Percentiles rank a stretch among this genome's conserved stretches.
These are phyloP conservation scores for Anaeromyces robustus DNA, from an alignment of 192 early-diverging fungal genomes.

Conservation along the genomic window DNA sequence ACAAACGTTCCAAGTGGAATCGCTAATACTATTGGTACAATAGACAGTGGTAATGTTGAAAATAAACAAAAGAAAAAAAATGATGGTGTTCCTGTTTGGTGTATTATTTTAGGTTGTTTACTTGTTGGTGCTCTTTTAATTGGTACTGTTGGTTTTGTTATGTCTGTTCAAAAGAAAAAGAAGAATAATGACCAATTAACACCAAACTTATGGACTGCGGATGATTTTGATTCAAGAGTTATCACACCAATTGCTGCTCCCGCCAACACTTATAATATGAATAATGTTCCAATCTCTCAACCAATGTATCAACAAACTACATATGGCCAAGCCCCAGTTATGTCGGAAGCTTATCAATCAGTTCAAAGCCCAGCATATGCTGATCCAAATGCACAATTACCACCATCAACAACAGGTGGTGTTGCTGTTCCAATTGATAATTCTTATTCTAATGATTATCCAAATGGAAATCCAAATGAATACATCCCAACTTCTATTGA, in stretches of 20 bases:
- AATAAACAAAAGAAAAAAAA: neutral
- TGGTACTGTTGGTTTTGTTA: neutral
- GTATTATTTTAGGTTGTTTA: neutral
- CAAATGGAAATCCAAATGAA: neutral
- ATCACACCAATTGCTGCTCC: neutral
- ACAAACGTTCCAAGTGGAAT: neutral
- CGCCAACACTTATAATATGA: neutral
- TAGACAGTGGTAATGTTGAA: neutral
- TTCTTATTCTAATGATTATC: neutral
- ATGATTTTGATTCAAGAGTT: neutral
- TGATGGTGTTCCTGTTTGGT: neutral
- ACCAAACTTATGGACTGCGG: neutral
- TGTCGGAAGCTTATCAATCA: neutral
- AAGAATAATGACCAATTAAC: neutral
- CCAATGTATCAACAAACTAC: neutral
- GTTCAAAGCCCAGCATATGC: neutral
- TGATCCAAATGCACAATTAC: neutral
- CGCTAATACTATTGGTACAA: neutral
- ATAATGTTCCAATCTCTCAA: neutral
- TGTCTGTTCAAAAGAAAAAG: neutral
- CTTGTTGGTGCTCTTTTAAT: neutral
- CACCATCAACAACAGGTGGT: neutral
- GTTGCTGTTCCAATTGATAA: neutral
- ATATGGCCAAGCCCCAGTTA: neutral
- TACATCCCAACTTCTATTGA: neutral